phyloP scores from a whole-genome alignment of 768 basidiomycete genomes.

The Kwoniella europaea region DNA sequence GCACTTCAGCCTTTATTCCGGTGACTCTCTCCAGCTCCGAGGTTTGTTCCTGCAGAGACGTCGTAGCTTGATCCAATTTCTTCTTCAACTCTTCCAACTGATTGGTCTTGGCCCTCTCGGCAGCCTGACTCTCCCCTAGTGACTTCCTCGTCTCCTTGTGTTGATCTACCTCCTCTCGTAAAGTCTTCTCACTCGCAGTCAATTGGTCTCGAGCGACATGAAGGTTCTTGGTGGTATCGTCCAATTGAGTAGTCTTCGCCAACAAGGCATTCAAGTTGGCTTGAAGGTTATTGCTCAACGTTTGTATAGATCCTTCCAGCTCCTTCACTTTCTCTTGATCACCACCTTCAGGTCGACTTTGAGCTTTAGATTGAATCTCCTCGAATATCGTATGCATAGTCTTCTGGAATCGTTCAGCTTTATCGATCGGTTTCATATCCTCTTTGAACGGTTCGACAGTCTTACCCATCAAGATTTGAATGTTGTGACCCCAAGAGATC shows the following conservation, averaged over 20 bases:
- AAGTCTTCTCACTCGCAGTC: not conserved
- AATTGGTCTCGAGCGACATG: not conserved
- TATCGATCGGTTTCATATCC: not conserved
- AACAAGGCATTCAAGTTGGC: constrained; percentile 4
- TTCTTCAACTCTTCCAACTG: not conserved
- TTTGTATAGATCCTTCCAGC: not conserved
- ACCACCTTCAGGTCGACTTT: not conserved
- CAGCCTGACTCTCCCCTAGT: no score
- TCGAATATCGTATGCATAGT: not conserved
- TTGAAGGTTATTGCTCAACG: not conserved
- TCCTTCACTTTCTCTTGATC: not conserved
- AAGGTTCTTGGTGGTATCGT: not conserved
- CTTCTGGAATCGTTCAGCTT: constrained; percentile 1
- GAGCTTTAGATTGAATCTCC: not conserved
- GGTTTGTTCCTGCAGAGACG: not conserved
- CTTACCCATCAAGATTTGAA: constrained; percentile 12
- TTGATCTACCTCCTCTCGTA: not conserved
- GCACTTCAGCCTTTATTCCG: not conserved
- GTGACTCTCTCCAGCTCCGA: not conserved
- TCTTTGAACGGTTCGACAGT: not conserved
- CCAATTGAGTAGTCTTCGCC: constrained; percentile 2
- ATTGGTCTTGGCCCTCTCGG: not conserved
- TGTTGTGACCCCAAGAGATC: constrained; percentile 33
- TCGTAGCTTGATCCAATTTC: not conserved
- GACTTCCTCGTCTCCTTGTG: not conserved